A percentile compares a stretch with the other conserved stretches of the same genome.
Evolutionary conservation across 371 early-diverging fungal genomes (phyloP).

Genomic region (Batkoa obscura): DNA sequence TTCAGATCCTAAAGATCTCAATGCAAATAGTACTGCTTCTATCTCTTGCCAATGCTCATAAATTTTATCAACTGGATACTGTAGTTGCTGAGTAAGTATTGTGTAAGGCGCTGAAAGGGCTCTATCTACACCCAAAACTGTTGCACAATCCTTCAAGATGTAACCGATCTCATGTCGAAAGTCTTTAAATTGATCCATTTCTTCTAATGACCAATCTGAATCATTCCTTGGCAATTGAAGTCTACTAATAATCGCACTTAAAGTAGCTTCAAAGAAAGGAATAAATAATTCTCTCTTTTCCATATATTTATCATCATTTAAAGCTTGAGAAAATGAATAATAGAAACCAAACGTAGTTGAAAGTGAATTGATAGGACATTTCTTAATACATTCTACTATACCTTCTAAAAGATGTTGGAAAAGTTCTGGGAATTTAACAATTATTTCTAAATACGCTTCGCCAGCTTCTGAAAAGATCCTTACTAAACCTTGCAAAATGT

Average conservation of each 20-base stretch:
- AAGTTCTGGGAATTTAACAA: slow-evolving; percentile 34
- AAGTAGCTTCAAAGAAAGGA: slow-evolving; percentile 44
- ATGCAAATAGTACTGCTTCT: slow-evolving; percentile 82
- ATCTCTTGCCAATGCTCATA: slow-evolving; percentile 68
- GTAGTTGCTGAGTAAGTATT: slow-evolving; percentile 7
- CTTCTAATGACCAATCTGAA: slow-evolving; percentile 52
- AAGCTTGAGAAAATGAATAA: slow-evolving; percentile 47
- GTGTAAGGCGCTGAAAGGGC: slow-evolving; percentile 53
- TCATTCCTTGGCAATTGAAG: slow-evolving; percentile 58
- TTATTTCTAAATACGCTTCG: slow-evolving; percentile 56
- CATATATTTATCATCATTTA: slow-evolving; percentile 25
- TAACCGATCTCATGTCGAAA: slow-evolving; percentile 92
- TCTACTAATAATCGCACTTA: slow-evolving; percentile 64
- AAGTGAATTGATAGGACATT: slow-evolving; percentile 45
- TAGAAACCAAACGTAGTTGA: slow-evolving; percentile 73
- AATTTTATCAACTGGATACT: neutral
- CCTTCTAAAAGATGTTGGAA: slow-evolving; percentile 54
- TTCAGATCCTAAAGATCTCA: slow-evolving; percentile 80
- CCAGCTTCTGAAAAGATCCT: slow-evolving; percentile 72
- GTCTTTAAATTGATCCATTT: slow-evolving; percentile 83
- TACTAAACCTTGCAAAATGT: slow-evolving; percentile 48
- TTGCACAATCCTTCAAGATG: slow-evolving; percentile 86
- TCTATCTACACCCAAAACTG: slow-evolving; percentile 48
- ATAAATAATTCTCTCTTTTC: slow-evolving; percentile 23
- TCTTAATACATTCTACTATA: slow-evolving; percentile 45